Base-by-base conservation (phyloP, 441 rosid species). In the Pelargonium myrrhifolium region DNA sequence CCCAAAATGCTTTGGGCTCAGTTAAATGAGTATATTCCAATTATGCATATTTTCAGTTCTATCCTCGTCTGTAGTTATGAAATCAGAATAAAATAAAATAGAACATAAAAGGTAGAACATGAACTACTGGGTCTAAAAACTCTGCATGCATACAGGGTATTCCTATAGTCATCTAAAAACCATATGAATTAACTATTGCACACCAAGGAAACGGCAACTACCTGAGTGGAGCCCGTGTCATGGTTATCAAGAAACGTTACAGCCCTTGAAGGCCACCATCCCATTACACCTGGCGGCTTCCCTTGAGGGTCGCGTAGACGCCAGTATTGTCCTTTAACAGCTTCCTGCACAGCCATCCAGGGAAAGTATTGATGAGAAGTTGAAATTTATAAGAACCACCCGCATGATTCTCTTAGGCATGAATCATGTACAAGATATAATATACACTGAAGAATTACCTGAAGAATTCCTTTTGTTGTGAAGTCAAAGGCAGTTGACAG, bases 211-310 rank as follows among this genome's bases (percentile, higher is more conserved):
- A 22, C 2, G 39, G 61, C 11, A 28, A 67, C 65, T 69, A 89
- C 96, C 95, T 91, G 96, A 53, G 97, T 89, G 73, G 99, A 93
- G 72, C 97, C 96, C 64, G 97, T 93, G 70, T 89, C 95, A 70
- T 93, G 99, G 76, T 91, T 93, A 72, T 93, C 99, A 22, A 93
- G 80, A 75, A 91, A 89, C 1, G 99, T 88, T 69, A 88, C 93
- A 22, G 96, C 84, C 82, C 97, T 89, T 22, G 95, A 93, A 69
- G 96, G 92, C 99, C 99, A 93, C 97, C 89, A 86, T 73, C 96
- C 96, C 83, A 93, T 80, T 68, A 91, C 89, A 63, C 99, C 97
- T 0, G 97, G 96, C 42, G 96, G 96, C 81, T 91, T 93, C 72
- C 93, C 96, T 72, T 85, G 86, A 1, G 88, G 64, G 69, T 93